Base-by-base conservation (phyloP, 2,329 filamentous ascomycete genomes). In the Geosmithia flava region DNA sequence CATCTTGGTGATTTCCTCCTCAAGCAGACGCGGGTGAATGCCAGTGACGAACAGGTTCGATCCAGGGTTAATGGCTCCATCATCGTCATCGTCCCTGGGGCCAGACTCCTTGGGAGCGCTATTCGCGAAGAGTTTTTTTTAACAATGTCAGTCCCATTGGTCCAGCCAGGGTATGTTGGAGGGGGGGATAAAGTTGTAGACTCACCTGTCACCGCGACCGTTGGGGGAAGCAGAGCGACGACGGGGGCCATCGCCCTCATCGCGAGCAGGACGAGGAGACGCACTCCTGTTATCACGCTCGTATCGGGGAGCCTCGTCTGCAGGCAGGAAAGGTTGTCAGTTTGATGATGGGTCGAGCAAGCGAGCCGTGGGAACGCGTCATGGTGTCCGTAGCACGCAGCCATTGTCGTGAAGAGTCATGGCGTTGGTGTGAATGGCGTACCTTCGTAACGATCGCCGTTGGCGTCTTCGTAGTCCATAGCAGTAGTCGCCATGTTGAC, bases 21-120 rank as follows among this genome's bases (percentile, higher is more conserved):
- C 93, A 45, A 79, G 83, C 55, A 98, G 79, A 59, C 87, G 86
- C 50, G 93, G 93, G 66, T 97, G 89, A 56, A 98, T 98, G 58
- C 93, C 93, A 54, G 93, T 98, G 56, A 98, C 93, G 67, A 98
- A 98, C 51, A 98, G 85, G 73, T 98, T 98, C 56, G 93, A 96
- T 58, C 93, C 93, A 53, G 89, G 86, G 71, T 98, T 98, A 62
- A 85, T 65, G 53, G 90, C 84, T 57, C 85, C 85, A 59, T 87
- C 84, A 58, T 94, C 88, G 52, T 80, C 87, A 41, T 72, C 70
- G 41, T 68, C 65, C 53, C 64, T 66, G 51, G 65, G 64, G 54
- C 68, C 72, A 49, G 71, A 70, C 48, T 76, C 76, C 60, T 80
- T 79, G 49, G 69, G 65, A 51, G 67, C 68, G 48, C 46, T 46